phyloP scores from a whole-genome alignment of 768 basidiomycete genomes.

The Termitomyces sp. region DNA sequence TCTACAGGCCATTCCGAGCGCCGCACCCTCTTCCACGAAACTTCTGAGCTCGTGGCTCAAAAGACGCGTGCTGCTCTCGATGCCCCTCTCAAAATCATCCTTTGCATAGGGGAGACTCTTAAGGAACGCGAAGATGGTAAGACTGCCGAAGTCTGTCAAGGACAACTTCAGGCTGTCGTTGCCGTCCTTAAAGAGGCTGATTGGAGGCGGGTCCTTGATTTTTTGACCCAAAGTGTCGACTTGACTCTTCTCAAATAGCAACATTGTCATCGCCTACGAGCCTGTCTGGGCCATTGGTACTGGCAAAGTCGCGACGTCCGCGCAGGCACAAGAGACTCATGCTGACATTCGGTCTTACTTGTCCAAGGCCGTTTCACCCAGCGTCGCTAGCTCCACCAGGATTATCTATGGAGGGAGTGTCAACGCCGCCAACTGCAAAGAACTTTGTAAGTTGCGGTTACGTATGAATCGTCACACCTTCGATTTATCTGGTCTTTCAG shows the following conservation, averaged over 20 bases:
- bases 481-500: conserved; percentile 32
- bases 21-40: conserved; percentile 87
- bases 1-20: conserved; percentile 86
- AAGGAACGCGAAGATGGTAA: conserved; percentile 73
- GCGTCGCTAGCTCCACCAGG: conserved; percentile 67
- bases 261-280: conserved; percentile 93
- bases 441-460: conserved; percentile 59
- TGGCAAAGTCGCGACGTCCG: conserved; percentile 87
- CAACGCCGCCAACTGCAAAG: conserved; percentile 79
- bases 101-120: conserved; percentile 95
- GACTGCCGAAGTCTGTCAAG: conserved; percentile 77
- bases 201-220: conserved; percentile 62
- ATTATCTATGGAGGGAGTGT: conserved; percentile 98
- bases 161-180: conserved; percentile 75
- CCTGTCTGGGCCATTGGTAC: conserved; percentile 99
- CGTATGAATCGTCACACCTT: background rate
- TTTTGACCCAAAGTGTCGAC: background rate
- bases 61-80: conserved; percentile 85
- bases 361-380: conserved; percentile 51
- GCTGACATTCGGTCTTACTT: conserved; percentile 77
- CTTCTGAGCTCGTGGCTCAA: conserved; percentile 71
- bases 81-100: conserved; percentile 76
- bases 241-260: conserved; percentile 35
- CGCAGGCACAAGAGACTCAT: conserved; percentile 94
- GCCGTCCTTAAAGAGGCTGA: conserved; percentile 52